Evolutionary conservation across 176 grass and related monocot species (phyloP).

Genomic region (Luzula sylvatica): DNA sequence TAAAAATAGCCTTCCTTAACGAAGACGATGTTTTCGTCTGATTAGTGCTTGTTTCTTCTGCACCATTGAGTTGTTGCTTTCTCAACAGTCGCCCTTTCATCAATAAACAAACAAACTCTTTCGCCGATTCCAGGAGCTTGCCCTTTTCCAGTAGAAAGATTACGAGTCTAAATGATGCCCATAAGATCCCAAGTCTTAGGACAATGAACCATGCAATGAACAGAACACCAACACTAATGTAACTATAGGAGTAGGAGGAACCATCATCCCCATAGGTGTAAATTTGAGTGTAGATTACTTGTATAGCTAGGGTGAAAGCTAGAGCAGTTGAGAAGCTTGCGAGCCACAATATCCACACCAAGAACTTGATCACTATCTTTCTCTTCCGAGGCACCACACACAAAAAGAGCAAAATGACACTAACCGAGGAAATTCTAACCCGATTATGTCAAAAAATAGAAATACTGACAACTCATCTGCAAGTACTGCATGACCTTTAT

Average conservation of each 20-base stretch:
- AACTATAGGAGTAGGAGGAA: no score
- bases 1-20: background rate
- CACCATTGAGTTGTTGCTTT: no score
- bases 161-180: background rate
- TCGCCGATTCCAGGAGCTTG: background rate
- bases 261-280: no score
- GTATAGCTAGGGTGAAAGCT: background rate
- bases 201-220: background rate
- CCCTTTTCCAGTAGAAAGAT: background rate
- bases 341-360: background rate
- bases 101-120: background rate
- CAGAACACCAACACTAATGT: no score
- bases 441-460: background rate
- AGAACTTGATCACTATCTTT: background rate
- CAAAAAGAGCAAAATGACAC: slow-evolving; percentile 7
- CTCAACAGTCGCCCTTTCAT: background rate
- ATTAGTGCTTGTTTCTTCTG: no score
- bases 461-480: background rate
- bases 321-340: background rate
- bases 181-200: background rate
- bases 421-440: slow-evolving; percentile 5
- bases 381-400: slow-evolving; percentile 3
- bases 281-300: background rate
- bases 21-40: no score
- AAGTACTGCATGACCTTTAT: no score